Percentiles rank a stretch among this genome's conserved stretches.
Conservation (phyloP, 257 asterid species). For the Cordia subcordata region DNA sequence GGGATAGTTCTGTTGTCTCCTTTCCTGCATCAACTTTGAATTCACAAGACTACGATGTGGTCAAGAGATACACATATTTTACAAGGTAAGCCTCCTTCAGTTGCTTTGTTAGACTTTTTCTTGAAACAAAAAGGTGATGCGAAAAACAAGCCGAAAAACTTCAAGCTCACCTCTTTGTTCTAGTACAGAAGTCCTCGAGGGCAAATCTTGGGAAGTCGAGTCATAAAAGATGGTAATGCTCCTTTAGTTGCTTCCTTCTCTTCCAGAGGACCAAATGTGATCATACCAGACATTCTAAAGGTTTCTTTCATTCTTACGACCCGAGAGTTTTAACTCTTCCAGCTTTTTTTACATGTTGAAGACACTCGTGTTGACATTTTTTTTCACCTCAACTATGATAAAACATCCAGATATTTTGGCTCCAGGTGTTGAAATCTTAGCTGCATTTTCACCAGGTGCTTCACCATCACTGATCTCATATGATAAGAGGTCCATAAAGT, state of each 20-base stretch:
- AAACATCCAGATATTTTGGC: constrained; percentile 13
- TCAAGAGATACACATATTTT: not conserved
- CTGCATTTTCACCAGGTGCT: constrained; percentile 5
- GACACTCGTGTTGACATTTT: not conserved
- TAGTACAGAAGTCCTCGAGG: constrained; percentile 1
- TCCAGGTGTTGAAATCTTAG: constrained; percentile 10
- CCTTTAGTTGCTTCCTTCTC: constrained; percentile 9
- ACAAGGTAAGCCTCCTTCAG: constrained; percentile 2
- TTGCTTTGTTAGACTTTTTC: not conserved
- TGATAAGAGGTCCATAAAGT: constrained; percentile 3
- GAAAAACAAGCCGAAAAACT: too few species aligned
- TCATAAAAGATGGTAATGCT: not conserved
- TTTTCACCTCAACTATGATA: too few species aligned
- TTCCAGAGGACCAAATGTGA: constrained; percentile 7
- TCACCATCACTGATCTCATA: not conserved
- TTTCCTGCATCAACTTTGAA: not conserved
- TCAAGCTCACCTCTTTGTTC: not conserved
- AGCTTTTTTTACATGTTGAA: too few species aligned
- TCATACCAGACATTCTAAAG: constrained; percentile 9
- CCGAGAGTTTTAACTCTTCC: too few species aligned
- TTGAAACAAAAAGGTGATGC: too few species aligned
- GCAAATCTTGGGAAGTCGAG: not conserved
- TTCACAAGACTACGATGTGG: not conserved
- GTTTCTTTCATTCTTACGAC: not conserved
- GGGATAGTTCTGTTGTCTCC: not conserved